Base-by-base conservation (phyloP, 2,329 filamentous ascomycete genomes). In the Aspergillus ruber region DNA sequence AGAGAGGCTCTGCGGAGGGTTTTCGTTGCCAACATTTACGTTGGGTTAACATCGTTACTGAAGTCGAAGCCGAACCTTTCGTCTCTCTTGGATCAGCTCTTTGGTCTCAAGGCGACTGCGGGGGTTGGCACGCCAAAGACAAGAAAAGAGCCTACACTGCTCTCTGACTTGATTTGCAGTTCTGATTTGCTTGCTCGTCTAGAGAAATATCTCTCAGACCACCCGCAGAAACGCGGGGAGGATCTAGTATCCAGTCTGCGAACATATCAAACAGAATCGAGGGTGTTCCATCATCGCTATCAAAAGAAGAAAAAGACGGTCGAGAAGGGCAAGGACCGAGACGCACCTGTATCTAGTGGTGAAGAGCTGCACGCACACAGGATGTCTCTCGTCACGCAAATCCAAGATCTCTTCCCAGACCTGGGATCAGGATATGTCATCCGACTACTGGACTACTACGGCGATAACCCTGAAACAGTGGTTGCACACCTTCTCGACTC, bases 351-450 rank as follows among this genome's bases (percentile, higher is more conserved):
- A 15, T 47, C 57, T 5, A 59, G 61, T 2, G 60, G 70, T 43
- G 69, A 67, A 7, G 73, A 77, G 39, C 73, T 90, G 29, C 88
- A 93, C 60, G 72, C 91, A 18, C 89, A 95, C 66, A 83, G 78
- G 38, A 85, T 94, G 81, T 90, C 86, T 57, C 81, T 91, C 43
- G 82, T 97, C 44, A 86, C 86, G 0, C 88, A 94, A 64, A 78
- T 98, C n/a, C 90, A 95, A 62, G 91, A 98, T 62, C 75, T 97
- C 0, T 96, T 97, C 61, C 89, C 91, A 0, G 82, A 95, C 52
- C 74, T 97, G 8, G 90, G 90, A 4, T 84, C 87, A 3, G 87
- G 79, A 0, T 97, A 95, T 62, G 74, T 97, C 13, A 77, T 87
- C 15, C 85, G 80, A 57, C 76, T 95, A 8, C 75, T 96, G 20